These are phyloP conservation scores for Rhododendron kiyosumense DNA, from an alignment of 148 eudicot genomes.

Conservation along the genomic window DNA sequence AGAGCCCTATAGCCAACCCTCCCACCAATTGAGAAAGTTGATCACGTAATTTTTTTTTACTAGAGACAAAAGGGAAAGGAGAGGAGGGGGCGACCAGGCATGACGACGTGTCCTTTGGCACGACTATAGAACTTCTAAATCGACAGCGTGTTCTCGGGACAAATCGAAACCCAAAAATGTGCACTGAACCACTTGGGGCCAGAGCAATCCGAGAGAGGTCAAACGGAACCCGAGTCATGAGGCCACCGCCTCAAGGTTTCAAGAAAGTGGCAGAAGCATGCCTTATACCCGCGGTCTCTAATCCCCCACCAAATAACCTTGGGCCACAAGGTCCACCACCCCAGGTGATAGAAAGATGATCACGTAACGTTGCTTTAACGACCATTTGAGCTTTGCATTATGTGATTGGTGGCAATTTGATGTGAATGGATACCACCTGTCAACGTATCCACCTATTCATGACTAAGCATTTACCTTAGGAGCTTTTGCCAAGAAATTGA, in stretches of 20 bases:
- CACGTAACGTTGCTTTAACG: neutral
- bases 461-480: neutral
- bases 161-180: neutral
- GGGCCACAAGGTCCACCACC: neutral
- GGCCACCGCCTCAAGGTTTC: neutral
- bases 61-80: no score
- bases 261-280: neutral
- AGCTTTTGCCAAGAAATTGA: neutral
- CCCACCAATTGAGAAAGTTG: neutral
- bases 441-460: neutral
- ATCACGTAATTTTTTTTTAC: neutral
- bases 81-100: neutral
- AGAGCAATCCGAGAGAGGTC: neutral
- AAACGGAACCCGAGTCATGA: neutral
- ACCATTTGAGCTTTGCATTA: neutral
- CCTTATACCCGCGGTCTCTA: neutral
- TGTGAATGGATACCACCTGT: neutral
- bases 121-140: neutral
- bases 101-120: no score
- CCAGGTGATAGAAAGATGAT: neutral
- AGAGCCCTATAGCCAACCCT: neutral
- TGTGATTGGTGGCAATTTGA: neutral
- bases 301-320: neutral
- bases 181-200: neutral
- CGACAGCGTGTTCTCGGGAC: neutral